Conservation (phyloP, 2,329 filamentous ascomycete species). For the Cladosporium velox region DNA sequence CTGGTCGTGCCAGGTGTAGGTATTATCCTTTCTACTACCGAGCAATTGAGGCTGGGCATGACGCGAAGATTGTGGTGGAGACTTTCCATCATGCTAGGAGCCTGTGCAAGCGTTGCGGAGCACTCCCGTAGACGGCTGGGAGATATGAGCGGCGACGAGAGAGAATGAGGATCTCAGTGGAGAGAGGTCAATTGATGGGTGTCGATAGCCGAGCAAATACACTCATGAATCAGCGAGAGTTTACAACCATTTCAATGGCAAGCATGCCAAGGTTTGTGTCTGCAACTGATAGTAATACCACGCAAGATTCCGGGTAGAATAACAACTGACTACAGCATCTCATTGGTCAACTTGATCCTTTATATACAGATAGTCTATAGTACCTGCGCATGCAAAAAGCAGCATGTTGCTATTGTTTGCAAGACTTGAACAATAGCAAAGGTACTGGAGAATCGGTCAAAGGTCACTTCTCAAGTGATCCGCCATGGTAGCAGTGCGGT, state of each 20-base stretch:
- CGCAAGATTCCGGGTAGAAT: too few relatives aligned
- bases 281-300: neutral
- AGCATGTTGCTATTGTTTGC: too few relatives aligned
- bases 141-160: neutral
- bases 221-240: neutral
- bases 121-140: neutral
- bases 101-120: neutral
- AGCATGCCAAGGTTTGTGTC: neutral
- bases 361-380: too few relatives aligned
- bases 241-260: neutral
- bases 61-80: neutral
- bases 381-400: too few relatives aligned
- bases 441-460: too few relatives aligned
- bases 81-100: neutral
- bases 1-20: too few relatives aligned
- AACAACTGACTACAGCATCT: too few relatives aligned
- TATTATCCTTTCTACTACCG: too few relatives aligned
- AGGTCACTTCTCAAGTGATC: too few relatives aligned
- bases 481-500: too few relatives aligned
- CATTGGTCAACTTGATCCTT: too few relatives aligned
- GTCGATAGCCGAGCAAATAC: neutral
- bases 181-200: neutral
- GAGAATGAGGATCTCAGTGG: neutral
- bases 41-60: neutral
- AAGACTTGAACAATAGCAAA: too few relatives aligned